phyloP scores from a whole-genome alignment of 2,329 filamentous ascomycete species.

The Epichloe sylvatica region DNA sequence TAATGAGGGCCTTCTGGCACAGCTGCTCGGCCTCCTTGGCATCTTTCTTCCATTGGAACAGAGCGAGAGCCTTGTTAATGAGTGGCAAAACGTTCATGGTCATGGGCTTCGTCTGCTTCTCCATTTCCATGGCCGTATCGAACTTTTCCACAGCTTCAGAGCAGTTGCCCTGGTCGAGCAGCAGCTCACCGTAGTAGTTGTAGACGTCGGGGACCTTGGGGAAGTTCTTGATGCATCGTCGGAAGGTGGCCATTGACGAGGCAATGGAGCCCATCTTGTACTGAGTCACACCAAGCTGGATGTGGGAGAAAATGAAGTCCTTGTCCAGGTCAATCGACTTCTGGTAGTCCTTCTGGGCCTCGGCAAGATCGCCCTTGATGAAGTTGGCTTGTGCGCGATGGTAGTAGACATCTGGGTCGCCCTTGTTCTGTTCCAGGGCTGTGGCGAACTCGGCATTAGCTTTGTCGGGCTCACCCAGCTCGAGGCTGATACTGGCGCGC shows the following conservation, averaged over 20 bases:
- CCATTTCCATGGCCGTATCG: slow-evolving; percentile 96
- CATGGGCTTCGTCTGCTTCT: slow-evolving; percentile 84
- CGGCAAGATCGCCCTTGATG: slow-evolving; percentile 84
- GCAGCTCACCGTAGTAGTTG: slow-evolving; percentile 97
- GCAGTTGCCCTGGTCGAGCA: slow-evolving; percentile 93
- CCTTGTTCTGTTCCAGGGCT: slow-evolving; percentile 69
- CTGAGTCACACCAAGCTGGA: slow-evolving; percentile 96
- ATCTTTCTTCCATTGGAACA: slow-evolving; percentile 98
- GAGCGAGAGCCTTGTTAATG: slow-evolving; percentile 93
- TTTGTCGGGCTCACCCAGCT: slow-evolving; percentile 76
- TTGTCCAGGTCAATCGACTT: slow-evolving; percentile 95
- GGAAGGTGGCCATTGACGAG: slow-evolving; percentile 96
- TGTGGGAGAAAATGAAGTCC: slow-evolving; percentile 98
- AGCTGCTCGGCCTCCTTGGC: slow-evolving; percentile 89
- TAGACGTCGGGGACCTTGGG: slow-evolving; percentile 93
- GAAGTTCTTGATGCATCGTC: slow-evolving; percentile 96
- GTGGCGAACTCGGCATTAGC: slow-evolving; percentile 78
- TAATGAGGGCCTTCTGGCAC: slow-evolving; percentile 93
- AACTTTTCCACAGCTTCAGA: slow-evolving; percentile 95
- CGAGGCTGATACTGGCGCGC: slow-evolving; percentile 92
- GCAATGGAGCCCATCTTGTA: slow-evolving; percentile 99
- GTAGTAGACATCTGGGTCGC: slow-evolving; percentile 96
- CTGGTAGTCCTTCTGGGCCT: slow-evolving; percentile 96
- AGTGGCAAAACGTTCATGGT: slow-evolving; percentile 95
- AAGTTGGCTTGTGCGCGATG: slow-evolving; percentile 97